Evolutionary conservation across 805 yeast species (phyloP), one percentile per base, ranked within the genome.

Genomic region (Lachancea sp.): DNA sequence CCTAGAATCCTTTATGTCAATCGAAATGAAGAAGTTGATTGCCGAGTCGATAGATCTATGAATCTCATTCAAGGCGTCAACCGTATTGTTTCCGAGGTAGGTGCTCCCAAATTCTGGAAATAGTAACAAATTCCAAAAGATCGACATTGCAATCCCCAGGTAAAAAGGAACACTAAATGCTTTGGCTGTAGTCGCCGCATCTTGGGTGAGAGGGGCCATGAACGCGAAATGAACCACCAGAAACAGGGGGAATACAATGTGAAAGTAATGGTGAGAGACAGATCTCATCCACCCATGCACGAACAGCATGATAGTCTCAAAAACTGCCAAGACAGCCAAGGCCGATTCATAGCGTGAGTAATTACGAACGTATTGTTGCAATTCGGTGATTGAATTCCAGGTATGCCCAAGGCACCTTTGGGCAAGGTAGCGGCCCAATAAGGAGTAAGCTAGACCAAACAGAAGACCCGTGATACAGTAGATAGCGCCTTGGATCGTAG

Each of bases 81-180:
- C 54, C 5, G 70, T 61, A 1, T 72, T 58, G 24, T 63, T 63
- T 21, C 78, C 78, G 9, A 74, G 49, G 46, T 66, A 70, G 0
- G 72, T 64, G 18, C 74, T 65, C 12, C 78, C 78, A 53, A 71
- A 70, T 45, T 74, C 78, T 1, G 78, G 78, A 46, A 70, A 73
- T 9, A 74, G 44, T 1, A 58, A 25, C 29, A 74, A 36, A 42
- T 71, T 72, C 52, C 71, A 64, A 20, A 66, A 57, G n/a, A 71
- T 41, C 0, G 73, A 60, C 42, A 71, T 53, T 0, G 68, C 73
- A 26, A 71, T 68, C 18, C 75, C 76, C 16, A 71, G 24, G 33
- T 69, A 64, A 42, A 73, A 68, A 0, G 78, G 78, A 0, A 60
- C 56, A 3, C 69, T 58, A 43, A 58, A 73, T 7, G 61, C 56